Evolutionary conservation across 2,329 filamentous ascomycete species (phyloP), one percentile per base, ranked within the genome.

Genomic region (Fusarium devonianum): DNA sequence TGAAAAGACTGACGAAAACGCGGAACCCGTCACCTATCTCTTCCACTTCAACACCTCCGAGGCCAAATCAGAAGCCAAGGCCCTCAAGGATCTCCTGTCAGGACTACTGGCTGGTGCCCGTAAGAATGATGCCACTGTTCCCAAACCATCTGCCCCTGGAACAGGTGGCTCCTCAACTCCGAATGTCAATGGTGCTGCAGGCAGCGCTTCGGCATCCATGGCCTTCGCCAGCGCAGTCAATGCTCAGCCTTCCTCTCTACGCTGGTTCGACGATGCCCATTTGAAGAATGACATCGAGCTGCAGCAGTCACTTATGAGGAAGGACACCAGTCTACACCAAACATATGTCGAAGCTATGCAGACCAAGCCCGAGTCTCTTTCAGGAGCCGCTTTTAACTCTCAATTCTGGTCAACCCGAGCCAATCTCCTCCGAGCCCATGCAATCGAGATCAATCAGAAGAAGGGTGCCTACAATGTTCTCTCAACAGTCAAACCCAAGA

Each of bases 381-480:
- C 88, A 0, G 85, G 88, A 19, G 83, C 83, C 2, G 87, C 92
- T 33, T 96, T 97, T 71, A 92, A 93, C 61, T 79, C 85, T 1
- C 93, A 97, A 69, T 99, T 99, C 74, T 99, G 94, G 94, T 90
- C 91, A 2, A 90, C 91, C 2, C 83, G 95, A 34, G 83, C 92
- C 35, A 91, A 91, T 69, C 77, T 97, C 22, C 80, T 99, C 21
- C 88, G 94, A 10, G 89, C 93, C 0, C 90, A 97, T 73, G 92
- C 92, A 2, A 94, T 96, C 34, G 92, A 97, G 72, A 86, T 83
- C 45, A 86, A 84, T 50, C 95, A 99, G 75, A 88, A 86, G 62
- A 88, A 89, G 59, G 94, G 93, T 5, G 86, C 91, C 4, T 97
- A 97, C 74, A 97, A 99, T 63, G 92, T 97, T 6, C 78, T 99